Evolutionary conservation across 176 grass and related monocot species (phyloP), one percentile per base, ranked within the genome.

Genomic region (Carex parvula): DNA sequence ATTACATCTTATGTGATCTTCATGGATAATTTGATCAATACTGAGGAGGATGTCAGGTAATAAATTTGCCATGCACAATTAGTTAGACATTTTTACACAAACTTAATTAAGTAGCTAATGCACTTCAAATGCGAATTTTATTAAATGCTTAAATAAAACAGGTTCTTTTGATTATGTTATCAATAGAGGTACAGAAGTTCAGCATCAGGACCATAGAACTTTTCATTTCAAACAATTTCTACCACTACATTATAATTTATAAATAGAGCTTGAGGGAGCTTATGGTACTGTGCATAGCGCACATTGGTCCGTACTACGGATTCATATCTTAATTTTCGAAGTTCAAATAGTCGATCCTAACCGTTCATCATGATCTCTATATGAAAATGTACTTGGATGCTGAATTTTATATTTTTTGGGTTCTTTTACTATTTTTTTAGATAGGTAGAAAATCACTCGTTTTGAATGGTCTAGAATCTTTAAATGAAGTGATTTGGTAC

Each of bases 11-110:
- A 98, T 83, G 96, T 94, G 58, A 98, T 98, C 83, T 98, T 98
- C 87, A 98, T 98, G 96, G 91, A 95, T 88, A 95, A 99, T 84
- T 82, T 99, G 79, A 99, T 99, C 70, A 95, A 99, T 84, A 95
- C 96, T 3, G 89, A 90, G 4, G 93, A 95, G 5, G 93, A 99
- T 66, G 96, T 98, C 57, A 91, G 89, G 81, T 82, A 82, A 82
- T 16, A 9, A 8, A 32, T 77, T 55, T 32, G 11, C 33, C 6
- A 70, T 56, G 12, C 24, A 77, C 8, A 77, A 32, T 22, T 30
- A 77, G 50, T 77, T 17, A 48, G 46, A 48, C n/a, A n/a, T n/a
- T n/a, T n/a, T n/a, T n/a, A n/a, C n/a, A 54, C 14, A 30, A 48
- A 46, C 16, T 6, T 37, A 17, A 35, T 6, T 37, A 17, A 17